phyloP scores from a whole-genome alignment of 257 asterid species.

The Avicennia marina region DNA sequence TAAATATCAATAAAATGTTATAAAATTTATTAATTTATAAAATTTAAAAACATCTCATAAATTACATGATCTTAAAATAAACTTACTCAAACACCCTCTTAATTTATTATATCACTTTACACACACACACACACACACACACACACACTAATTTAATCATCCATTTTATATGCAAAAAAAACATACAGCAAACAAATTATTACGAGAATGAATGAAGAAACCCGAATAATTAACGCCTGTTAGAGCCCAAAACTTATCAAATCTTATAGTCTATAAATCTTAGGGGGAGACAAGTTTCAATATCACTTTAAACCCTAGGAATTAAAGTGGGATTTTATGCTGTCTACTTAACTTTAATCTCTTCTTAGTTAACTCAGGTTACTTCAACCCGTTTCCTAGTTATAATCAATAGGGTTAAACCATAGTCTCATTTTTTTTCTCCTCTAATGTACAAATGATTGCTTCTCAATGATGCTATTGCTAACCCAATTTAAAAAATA shows the following conservation, averaged over 20 bases:
- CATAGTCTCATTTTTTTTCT: slow-evolving; percentile 27
- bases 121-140: too few relatives aligned
- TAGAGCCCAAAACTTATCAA: slow-evolving; percentile 10
- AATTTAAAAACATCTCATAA: too few relatives aligned
- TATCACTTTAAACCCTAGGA: slow-evolving; percentile 16
- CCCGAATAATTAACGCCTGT: neutral
- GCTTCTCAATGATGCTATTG: slow-evolving; percentile 28
- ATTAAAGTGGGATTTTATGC: slow-evolving; percentile 29
- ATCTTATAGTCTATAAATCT: slow-evolving; percentile 10
- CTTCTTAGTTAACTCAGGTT: slow-evolving; percentile 27
- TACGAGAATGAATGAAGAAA: neutral
- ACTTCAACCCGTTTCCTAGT: slow-evolving; percentile 30
- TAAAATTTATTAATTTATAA: too few relatives aligned
- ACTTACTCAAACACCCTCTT: too few relatives aligned
- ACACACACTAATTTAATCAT: too few relatives aligned
- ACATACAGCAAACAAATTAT: neutral
- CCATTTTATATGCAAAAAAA: neutral
- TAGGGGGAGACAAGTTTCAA: slow-evolving; percentile 26
- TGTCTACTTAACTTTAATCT: slow-evolving; percentile 22
- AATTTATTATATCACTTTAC: too few relatives aligned
- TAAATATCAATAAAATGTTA: too few relatives aligned
- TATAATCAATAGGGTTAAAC: slow-evolving; percentile 24
- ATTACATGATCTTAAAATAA: too few relatives aligned
- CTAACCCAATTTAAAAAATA: neutral
- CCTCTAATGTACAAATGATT: slow-evolving; percentile 30